A percentile compares a stretch with the other conserved stretches of the same genome.
Conservation (phyloP, 305 asterid genomes). For the Fraxinus floribunda region DNA sequence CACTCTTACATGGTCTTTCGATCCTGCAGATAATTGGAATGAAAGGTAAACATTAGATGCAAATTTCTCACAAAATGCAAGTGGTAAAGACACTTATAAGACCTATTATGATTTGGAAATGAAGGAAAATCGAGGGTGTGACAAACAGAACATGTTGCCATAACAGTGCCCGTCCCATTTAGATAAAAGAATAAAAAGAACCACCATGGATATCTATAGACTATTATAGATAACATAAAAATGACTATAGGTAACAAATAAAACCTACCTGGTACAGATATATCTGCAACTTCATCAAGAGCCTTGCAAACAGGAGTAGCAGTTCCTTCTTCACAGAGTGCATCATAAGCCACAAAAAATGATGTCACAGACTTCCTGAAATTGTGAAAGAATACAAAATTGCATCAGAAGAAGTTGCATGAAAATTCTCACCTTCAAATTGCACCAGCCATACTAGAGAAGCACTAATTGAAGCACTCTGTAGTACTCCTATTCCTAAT, state of each 20-base stretch:
- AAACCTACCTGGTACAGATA: slow-evolving; percentile 76
- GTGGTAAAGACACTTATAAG: slow-evolving; percentile 7
- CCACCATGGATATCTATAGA: background rate
- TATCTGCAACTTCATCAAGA: slow-evolving; percentile 90
- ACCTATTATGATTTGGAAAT: slow-evolving; percentile 5
- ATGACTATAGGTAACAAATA: background rate
- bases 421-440: background rate
- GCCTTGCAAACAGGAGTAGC: slow-evolving; percentile 87
- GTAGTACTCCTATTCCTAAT: background rate
- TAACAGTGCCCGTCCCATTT: background rate
- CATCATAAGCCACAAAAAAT: slow-evolving; percentile 91
- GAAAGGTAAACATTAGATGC: slow-evolving; percentile 18
- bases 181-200: background rate
- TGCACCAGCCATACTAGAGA: slow-evolving; percentile 20
- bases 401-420: slow-evolving; percentile 18
- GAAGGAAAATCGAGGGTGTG: slow-evolving; percentile 17
- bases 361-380: slow-evolving; percentile 91
- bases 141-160: slow-evolving; percentile 13
- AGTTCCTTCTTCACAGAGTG: slow-evolving; percentile 97
- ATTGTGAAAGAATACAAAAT: slow-evolving; percentile 19
- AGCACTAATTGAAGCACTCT: background rate
- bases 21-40: slow-evolving; percentile 53
- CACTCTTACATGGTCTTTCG: slow-evolving; percentile 78
- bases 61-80: background rate
- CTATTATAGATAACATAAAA: background rate